These are phyloP conservation scores for Phytophthora citrophthora DNA, from an alignment of 352 stramenopile genomes.

Conservation along the genomic window DNA sequence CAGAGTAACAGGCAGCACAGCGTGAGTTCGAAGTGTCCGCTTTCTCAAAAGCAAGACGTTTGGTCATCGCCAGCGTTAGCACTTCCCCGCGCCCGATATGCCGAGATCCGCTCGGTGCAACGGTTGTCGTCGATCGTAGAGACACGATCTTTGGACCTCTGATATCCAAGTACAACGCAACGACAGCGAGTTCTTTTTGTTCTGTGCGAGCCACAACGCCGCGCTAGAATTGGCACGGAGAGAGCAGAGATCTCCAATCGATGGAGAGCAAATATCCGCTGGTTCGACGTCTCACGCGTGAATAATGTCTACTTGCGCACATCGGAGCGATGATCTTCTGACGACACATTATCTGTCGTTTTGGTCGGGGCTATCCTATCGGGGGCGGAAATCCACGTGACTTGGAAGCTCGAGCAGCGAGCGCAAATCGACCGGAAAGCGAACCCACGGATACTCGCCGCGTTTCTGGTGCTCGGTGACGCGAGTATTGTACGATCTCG, in stretches of 20 bases:
- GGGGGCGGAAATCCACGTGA: background rate
- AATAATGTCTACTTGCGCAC: background rate
- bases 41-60: constrained; percentile 4
- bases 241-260: constrained; percentile 3
- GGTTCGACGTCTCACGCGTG: background rate
- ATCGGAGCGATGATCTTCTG: constrained; percentile 4
- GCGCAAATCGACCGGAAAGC: constrained; percentile 10
- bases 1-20: background rate
- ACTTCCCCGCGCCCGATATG: background rate
- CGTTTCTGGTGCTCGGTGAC: constrained; percentile 27
- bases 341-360: constrained; percentile 9
- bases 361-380: constrained; percentile 19
- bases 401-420: background rate
- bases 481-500: constrained; percentile 23
- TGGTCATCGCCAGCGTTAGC: background rate
- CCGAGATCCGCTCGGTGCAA: constrained; percentile 1
- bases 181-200: constrained; percentile 6
- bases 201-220: constrained; percentile 8
- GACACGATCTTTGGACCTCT: constrained; percentile 10
- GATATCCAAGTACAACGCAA: constrained; percentile 4
- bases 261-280: background rate
- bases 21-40: constrained; percentile 3
- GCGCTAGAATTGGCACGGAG: constrained; percentile 1
- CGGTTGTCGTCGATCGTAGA: constrained; percentile 19
- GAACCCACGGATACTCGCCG: constrained; percentile 17